Percentiles rank a stretch among this genome's conserved stretches.
These are phyloP conservation scores for Phytophthora sp. DNA, from an alignment of 352 stramenopile species.

Conservation along the genomic window DNA sequence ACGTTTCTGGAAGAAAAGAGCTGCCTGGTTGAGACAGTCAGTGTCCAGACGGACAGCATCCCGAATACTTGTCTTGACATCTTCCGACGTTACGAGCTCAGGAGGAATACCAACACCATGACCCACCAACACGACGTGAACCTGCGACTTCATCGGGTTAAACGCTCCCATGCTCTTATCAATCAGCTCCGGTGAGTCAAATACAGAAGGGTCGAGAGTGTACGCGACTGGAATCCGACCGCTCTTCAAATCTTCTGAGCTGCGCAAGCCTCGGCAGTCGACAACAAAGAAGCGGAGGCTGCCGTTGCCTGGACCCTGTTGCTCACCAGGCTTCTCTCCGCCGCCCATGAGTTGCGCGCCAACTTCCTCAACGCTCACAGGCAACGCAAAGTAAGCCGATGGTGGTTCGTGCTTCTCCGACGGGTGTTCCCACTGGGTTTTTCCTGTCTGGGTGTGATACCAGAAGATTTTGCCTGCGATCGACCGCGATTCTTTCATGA, in stretches of 20 bases:
- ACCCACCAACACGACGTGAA: conserved; percentile 80
- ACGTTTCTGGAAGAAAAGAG: conserved; percentile 85
- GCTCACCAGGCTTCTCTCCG: conserved; percentile 47
- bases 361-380: conserved; percentile 75
- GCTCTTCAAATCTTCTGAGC: conserved; percentile 81
- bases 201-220: conserved; percentile 78
- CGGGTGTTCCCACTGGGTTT: conserved; percentile 84
- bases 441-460: conserved; percentile 77
- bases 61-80: conserved; percentile 74
- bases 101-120: conserved; percentile 74
- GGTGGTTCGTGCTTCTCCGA: conserved; percentile 62
- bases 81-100: conserved; percentile 63
- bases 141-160: conserved; percentile 71
- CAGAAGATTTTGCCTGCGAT: conserved; percentile 81
- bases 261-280: conserved; percentile 74
- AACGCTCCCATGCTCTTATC: conserved; percentile 72
- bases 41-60: conserved; percentile 75
- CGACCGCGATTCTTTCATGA: conserved; percentile 76
- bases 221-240: conserved; percentile 78
- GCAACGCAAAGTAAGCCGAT: conserved; percentile 68
- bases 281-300: conserved; percentile 78
- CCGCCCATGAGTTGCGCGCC: conserved; percentile 66
- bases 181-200: conserved; percentile 84
- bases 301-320: conserved; percentile 10
- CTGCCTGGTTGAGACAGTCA: conserved; percentile 75